A percentile compares a stretch with the other conserved stretches of the same genome.
Conservation (phyloP, 495 filamentous ascomycete species). For the Poronia punctata region DNA sequence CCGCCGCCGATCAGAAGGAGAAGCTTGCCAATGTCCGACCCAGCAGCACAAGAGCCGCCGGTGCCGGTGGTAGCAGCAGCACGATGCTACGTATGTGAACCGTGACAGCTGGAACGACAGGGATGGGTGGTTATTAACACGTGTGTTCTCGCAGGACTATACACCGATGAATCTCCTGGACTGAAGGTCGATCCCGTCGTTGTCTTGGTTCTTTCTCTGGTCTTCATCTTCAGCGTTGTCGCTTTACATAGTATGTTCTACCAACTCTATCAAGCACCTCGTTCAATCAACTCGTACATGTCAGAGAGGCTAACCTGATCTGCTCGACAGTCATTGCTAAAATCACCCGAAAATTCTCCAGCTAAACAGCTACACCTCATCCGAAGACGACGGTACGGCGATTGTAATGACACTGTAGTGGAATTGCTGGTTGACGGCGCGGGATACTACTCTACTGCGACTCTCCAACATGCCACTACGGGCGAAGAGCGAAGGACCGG, state of each 20-base stretch:
- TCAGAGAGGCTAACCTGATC: slow-evolving; percentile 10
- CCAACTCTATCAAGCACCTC: not conserved
- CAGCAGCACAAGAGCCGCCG: slow-evolving; percentile 83
- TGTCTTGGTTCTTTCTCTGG: slow-evolving; percentile 85
- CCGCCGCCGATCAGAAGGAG: slow-evolving; percentile 92
- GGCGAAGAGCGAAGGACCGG: not conserved
- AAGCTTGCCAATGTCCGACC: slow-evolving; percentile 86
- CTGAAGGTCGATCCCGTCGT: slow-evolving; percentile 96
- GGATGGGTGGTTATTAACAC: slow-evolving; percentile 1
- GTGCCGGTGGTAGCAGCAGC: slow-evolving; percentile 90
- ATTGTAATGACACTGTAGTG: slow-evolving; percentile 4
- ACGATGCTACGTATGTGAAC: slow-evolving; percentile 81
- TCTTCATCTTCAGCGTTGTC: slow-evolving; percentile 98
- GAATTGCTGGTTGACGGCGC: slow-evolving; percentile 15
- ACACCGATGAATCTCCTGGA: slow-evolving; percentile 95
- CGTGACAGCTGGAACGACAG: not conserved
- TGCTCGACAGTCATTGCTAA: slow-evolving; percentile 79
- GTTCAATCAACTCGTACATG: too few relatives aligned
- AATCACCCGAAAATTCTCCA: slow-evolving; percentile 85
- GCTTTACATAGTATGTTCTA: slow-evolving; percentile 92
- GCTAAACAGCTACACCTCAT: slow-evolving; percentile 34
- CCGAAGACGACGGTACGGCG: slow-evolving; percentile 1
- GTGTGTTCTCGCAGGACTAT: slow-evolving; percentile 54
- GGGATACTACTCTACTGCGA: slow-evolving; percentile 17
- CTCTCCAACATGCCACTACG: not conserved